Evolutionary conservation across 306 rosid genomes (phyloP), one percentile per base, ranked within the genome.

Genomic region (Ormosia semicastrata): DNA sequence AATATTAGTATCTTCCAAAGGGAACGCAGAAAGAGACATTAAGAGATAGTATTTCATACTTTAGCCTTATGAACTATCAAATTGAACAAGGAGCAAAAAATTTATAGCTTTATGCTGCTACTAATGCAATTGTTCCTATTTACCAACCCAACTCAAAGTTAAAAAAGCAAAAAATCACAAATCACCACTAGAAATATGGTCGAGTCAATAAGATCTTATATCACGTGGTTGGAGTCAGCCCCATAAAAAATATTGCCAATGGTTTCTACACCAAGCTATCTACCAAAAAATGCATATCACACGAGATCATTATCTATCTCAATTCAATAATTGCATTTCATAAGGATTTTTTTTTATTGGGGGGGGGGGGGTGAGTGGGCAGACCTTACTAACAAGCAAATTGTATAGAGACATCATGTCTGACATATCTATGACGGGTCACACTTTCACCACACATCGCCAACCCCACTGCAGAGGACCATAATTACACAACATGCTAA

Each of bases 1-100:
- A 71, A 63, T 33, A 63, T 85, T 56, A 84, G 87, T 39, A 57
- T 74, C 79, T 80, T 46, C 37, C 46, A 65, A 76, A 47, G 46
- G 15, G 30, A 34, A 10, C 24, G 13, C 14, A 36, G 6, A 36
- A 57, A 80, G 3, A 13, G 11, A 41, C 2, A 67, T 41, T 18
- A 43, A 47, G 33, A 53, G n/a, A 67, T 5, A 54, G 57, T 78
- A 66, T 29, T 30, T 41, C 82, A 56, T 18, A 67, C 10, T 67
- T 69, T 43, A 50, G 54, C 66, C 62, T 66, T 11, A 24, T 77
- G 41, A 65, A 39, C 74, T 37, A 57, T 78, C 53, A 66, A 78
- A 53, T 29, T 46, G 14, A 43, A 53, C 47, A 17, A 39, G 53
- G 13, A 65, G 12, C 29, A 4, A 34, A 33, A 44, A 58, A 44